Base-by-base conservation (phyloP, 257 asterid species). In the Pogostemon cablin region DNA sequence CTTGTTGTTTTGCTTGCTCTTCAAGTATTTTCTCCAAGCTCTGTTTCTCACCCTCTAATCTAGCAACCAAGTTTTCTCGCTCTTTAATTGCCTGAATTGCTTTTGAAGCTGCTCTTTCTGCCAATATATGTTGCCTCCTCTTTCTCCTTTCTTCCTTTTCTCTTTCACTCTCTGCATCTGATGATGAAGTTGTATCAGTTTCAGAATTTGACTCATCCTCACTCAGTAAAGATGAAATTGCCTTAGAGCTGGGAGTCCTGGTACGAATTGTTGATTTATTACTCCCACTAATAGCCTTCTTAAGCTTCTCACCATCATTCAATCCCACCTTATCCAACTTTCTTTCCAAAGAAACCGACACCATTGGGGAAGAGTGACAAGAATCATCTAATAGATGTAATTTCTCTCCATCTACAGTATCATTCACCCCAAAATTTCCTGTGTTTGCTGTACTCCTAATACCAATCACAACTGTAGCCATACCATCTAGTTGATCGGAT, bases 31-130 rank as follows among this genome's bases (percentile, higher is more conserved):
- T 95, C 85, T 89, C 98, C 81, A 95, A 80, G 76, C 97, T 89
- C 85, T 87, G 89, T 82, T 88, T 95, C 88, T 91, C 98, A 68
- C 99, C 99, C 78, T 95, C 99, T 85, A 95, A 80, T 78, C 80
- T 85, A 41, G 99, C 99, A 71, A 95, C 85, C 81, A 83, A 74
- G 79, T 91, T 83, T 80, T 95, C 99, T 25, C 90, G 96, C 63
- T 85, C 96, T 86, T 88, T 86, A 72, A 95, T 91, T 52, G 98
- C 93, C 78, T 89, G 92, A 68, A 80, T 57, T 53, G 93, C 98
- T 76, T 91, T 95, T 12, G 93, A 86, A 77, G 95, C 97, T 35
- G 96, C 99, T 89, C 82, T 89, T 80, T 88, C 96, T 37, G 96
- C 95, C 80, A 95, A 82, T 65, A 91, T 84, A 63, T 86, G 96